Evolutionary conservation across 257 asterid species (phyloP).

Genomic region (Fraxinus cuspidata): DNA sequence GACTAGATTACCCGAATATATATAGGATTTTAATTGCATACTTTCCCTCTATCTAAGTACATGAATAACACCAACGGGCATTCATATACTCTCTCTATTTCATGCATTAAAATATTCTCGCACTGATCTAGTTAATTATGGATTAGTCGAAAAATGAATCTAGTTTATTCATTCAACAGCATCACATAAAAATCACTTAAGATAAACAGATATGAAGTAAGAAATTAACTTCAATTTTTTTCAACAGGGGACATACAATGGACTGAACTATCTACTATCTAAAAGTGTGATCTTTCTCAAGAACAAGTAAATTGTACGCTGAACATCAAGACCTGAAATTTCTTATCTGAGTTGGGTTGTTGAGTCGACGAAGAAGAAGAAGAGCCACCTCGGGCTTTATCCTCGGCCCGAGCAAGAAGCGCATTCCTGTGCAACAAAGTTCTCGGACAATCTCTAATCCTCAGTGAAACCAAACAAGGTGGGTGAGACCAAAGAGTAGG

Average conservation of each 20-base stretch:
- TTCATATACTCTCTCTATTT: no score
- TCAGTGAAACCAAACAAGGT: constrained; percentile 25
- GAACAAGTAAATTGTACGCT: background rate
- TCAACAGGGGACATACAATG: background rate
- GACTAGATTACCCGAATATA: no score
- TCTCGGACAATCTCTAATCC: constrained; percentile 31
- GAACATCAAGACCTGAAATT: constrained; percentile 45
- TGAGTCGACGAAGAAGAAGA: constrained; percentile 50
- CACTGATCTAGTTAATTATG: no score
- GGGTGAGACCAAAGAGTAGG: constrained; percentile 28
- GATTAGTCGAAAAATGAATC: no score
- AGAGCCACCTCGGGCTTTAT: constrained; percentile 49
- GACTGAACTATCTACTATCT: background rate
- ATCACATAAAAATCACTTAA: background rate
- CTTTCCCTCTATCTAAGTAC: no score
- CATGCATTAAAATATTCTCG: no score
- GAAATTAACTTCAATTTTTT: background rate
- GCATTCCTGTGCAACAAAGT: constrained; percentile 46
- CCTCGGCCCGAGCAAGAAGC: constrained; percentile 71
- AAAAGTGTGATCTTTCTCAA: constrained; percentile 9
- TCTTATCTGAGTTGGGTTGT: constrained; percentile 38
- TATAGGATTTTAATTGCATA: no score
- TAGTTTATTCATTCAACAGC: no score
- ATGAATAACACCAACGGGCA: no score
- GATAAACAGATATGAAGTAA: background rate